Evolutionary conservation across 805 yeast genomes (phyloP).

Genomic region (Yarrowia yakushimensis): DNA sequence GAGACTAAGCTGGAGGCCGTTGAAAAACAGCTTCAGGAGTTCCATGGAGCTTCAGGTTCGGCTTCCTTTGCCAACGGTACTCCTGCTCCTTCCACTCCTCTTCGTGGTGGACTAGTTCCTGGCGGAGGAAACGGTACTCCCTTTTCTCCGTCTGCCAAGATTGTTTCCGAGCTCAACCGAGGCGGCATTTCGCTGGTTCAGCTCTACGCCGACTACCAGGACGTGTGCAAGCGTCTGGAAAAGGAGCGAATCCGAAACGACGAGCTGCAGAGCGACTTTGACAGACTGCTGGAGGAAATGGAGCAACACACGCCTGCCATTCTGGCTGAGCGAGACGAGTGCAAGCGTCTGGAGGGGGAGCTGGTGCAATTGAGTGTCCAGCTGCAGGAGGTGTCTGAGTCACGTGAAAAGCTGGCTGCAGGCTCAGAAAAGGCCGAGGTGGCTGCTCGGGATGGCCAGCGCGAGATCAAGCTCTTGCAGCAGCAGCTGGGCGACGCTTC

Average conservation of each 20-base stretch:
- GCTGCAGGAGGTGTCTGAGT: slow-evolving; percentile 43
- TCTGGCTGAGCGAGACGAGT: slow-evolving; percentile 58
- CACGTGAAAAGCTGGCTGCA: slow-evolving; percentile 39
- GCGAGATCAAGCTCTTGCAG: slow-evolving; percentile 48
- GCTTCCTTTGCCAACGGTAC: slow-evolving; percentile 31
- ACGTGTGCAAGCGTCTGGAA: slow-evolving; percentile 60
- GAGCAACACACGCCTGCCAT: slow-evolving; percentile 76
- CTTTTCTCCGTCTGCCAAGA: slow-evolving; percentile 57
- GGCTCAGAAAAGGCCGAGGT: slow-evolving; percentile 36
- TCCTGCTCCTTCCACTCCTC: slow-evolving; percentile 18
- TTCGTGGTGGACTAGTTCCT: slow-evolving; percentile 29
- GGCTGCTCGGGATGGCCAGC: slow-evolving; percentile 44
- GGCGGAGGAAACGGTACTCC: slow-evolving; percentile 28
- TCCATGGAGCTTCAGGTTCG: slow-evolving; percentile 12
- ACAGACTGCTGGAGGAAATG: slow-evolving; percentile 67
- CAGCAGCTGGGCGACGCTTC: slow-evolving; percentile 70
- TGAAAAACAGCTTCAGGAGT: slow-evolving; percentile 38
- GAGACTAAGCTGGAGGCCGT: slow-evolving; percentile 45
- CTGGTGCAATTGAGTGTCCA: slow-evolving; percentile 52
- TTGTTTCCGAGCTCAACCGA: slow-evolving; percentile 45
- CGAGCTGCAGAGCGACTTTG: slow-evolving; percentile 65
- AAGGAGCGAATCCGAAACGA: slow-evolving; percentile 70
- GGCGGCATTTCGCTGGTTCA: slow-evolving; percentile 62
- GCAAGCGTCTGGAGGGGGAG: slow-evolving; percentile 54
- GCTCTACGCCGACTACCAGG: slow-evolving; percentile 59